Evolutionary conservation across 805 yeast species (phyloP).

Genomic region (Yamadazyma kitorensis): DNA sequence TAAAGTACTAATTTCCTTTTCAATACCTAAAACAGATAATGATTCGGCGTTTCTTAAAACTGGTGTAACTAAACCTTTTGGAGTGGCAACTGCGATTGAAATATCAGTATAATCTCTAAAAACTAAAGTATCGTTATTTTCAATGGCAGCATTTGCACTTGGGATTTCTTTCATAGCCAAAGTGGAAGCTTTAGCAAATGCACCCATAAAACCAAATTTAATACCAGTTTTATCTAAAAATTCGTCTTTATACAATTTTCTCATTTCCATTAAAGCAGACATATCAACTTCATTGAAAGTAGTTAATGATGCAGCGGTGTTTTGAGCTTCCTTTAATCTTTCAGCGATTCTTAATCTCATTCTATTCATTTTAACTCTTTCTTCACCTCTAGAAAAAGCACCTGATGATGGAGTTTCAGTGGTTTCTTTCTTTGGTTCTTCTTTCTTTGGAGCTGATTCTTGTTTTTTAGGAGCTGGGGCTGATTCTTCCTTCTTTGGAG

Average conservation of each 20-base stretch:
- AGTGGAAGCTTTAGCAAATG: slow-evolving; percentile 89
- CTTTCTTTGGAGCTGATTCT: slow-evolving; percentile 26
- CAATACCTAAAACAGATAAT: slow-evolving; percentile 81
- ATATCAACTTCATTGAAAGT: slow-evolving; percentile 98
- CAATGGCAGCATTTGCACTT: slow-evolving; percentile 93
- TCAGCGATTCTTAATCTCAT: slow-evolving; percentile 99
- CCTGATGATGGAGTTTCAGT: slow-evolving; percentile 31
- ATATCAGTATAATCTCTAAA: slow-evolving; percentile 96
- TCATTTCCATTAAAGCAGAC: slow-evolving; percentile 87
- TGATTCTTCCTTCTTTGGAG: slow-evolving; percentile 24
- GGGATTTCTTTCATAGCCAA: slow-evolving; percentile 94
- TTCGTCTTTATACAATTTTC: slow-evolving; percentile 96
- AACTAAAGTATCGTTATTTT: slow-evolving; percentile 86
- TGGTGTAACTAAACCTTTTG: slow-evolving; percentile 98
- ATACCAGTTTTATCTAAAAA: slow-evolving; percentile 88
- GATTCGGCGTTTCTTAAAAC: slow-evolving; percentile 97
- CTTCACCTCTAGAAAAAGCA: slow-evolving; percentile 76
- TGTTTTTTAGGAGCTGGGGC: slow-evolving; percentile 27
- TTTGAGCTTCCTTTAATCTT: slow-evolving; percentile 98
- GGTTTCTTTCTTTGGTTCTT: slow-evolving; percentile 18
- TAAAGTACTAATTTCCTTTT: slow-evolving; percentile 74
- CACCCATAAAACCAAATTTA: slow-evolving; percentile 98
- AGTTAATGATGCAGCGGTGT: slow-evolving; percentile 96
- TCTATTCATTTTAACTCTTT: slow-evolving; percentile 96
- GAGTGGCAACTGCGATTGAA: slow-evolving; percentile 97